A percentile compares a stretch with the other conserved stretches of the same genome.
Conservation (phyloP, 2,329 filamentous ascomycete genomes). For the Triangularia verruculosa region DNA sequence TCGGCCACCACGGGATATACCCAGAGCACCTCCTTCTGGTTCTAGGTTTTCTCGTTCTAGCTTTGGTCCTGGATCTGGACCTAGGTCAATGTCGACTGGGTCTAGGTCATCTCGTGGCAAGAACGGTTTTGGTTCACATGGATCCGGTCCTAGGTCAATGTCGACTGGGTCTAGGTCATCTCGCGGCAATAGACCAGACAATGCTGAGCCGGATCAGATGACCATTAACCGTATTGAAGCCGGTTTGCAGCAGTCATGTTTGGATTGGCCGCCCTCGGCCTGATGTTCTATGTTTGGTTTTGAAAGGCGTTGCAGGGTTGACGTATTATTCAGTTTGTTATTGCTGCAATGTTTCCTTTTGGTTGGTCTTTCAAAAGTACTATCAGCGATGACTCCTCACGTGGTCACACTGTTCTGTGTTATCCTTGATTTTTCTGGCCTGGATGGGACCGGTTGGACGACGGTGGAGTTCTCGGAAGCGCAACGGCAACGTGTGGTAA, state of each 20-base stretch:
- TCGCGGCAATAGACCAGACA: no score
- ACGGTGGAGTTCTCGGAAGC: background rate
- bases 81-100: no score
- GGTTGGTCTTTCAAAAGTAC: conserved; percentile 4
- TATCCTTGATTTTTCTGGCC: background rate
- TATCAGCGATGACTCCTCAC: background rate
- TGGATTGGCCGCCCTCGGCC: background rate
- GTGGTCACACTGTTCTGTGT: background rate
- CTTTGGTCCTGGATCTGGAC: no score
- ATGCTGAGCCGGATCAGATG: no score
- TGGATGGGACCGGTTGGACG: background rate
- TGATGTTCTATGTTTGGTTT: background rate
- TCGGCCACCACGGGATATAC: no score
- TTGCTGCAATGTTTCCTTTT: background rate
- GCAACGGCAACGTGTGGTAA: background rate
- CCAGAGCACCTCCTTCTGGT: no score
- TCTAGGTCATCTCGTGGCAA: no score
- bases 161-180: no score
- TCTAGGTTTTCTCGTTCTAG: no score
- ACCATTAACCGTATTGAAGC: background rate
- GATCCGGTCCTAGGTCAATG: no score
- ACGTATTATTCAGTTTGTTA: background rate
- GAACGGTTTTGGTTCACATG: no score
- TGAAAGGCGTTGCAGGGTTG: background rate
- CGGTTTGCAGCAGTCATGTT: background rate